Conservation (phyloP, 768 basidiomycete species). For the Panus rudis region DNA sequence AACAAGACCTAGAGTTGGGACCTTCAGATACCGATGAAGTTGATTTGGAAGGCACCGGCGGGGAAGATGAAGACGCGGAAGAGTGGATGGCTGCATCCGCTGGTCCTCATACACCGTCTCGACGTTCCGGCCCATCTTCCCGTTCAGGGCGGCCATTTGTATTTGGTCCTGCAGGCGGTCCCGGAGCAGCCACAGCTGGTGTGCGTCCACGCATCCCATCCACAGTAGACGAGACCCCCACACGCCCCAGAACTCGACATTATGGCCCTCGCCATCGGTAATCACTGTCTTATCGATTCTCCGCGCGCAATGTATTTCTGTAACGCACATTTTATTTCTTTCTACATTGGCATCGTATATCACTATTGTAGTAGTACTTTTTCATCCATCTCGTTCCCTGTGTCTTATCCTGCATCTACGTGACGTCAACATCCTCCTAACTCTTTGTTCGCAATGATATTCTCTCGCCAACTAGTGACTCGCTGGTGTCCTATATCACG, state of each 20-base stretch:
- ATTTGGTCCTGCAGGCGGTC: neutral
- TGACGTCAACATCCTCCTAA: too few relatives aligned
- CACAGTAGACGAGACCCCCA: conserved; percentile 48
- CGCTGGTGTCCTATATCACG: too few relatives aligned
- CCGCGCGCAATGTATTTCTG: too few relatives aligned
- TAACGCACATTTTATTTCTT: too few relatives aligned
- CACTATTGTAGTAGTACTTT: too few relatives aligned
- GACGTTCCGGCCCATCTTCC: conserved; percentile 6
- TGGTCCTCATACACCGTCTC: too few relatives aligned
- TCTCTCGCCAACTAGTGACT: too few relatives aligned
- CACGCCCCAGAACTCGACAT: conserved; percentile 48
- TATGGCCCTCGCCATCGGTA: conserved; percentile 41
- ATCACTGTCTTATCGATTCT: too few relatives aligned
- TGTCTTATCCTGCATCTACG: too few relatives aligned
- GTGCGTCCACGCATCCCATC: conserved; percentile 29
- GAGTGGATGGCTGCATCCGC: conserved; percentile 8
- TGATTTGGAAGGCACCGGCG: conserved; percentile 18
- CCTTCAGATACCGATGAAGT: conserved; percentile 18
- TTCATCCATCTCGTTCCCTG: too few relatives aligned
- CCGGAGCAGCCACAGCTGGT: conserved; percentile 17
- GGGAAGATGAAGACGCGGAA: conserved; percentile 21
- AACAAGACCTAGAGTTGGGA: conserved; percentile 33
- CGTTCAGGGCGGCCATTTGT: neutral
- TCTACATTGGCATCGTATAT: too few relatives aligned
- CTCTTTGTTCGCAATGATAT: too few relatives aligned